These are phyloP conservation scores for Petasospora rhodanensis DNA, from an alignment of 1,139 yeast species.

Conservation along the genomic window DNA sequence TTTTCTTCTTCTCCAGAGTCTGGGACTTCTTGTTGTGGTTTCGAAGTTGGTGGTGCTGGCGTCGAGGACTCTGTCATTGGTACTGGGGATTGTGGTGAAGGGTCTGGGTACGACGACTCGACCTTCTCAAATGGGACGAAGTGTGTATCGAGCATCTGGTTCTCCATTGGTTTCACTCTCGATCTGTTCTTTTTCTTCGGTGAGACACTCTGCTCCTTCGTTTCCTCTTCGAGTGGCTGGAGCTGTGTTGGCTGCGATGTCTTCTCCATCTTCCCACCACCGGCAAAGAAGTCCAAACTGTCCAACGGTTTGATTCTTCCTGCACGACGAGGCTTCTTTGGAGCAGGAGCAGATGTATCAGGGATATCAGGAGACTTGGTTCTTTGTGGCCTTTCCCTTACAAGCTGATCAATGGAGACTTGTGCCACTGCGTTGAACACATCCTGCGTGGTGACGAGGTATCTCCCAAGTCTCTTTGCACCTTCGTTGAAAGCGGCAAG, in stretches of 20 bases:
- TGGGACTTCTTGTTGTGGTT: neutral
- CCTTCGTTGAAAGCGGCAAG: constrained; percentile 13
- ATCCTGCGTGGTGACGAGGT: constrained; percentile 15
- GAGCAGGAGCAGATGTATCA: constrained; percentile 4
- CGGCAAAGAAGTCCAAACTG: constrained; percentile 34
- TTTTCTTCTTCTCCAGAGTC: constrained; percentile 3
- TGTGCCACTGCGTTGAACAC: constrained; percentile 12
- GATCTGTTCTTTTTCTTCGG: constrained; percentile 14
- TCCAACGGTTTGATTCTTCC: constrained; percentile 27
- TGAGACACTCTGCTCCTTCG: neutral
- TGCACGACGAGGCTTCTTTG: constrained; percentile 13
- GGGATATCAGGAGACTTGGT: constrained; percentile 5
- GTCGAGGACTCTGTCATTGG: neutral
- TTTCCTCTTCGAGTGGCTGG: no score
- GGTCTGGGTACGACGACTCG: neutral
- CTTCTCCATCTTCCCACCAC: constrained; percentile 26
- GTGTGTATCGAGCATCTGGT: constrained; percentile 7
- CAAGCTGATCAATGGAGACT: constrained; percentile 6
- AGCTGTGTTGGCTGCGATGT: constrained; percentile 1
- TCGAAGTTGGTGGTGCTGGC: neutral
- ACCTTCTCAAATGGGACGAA: constrained; percentile 3
- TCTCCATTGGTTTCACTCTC: constrained; percentile 10
- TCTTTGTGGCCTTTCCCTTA: constrained; percentile 11
- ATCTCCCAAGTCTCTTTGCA: constrained; percentile 11
- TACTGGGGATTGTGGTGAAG: no score